phyloP scores from a whole-genome alignment of 371 early-diverging fungal genomes.

The Haplosporangium sp. region DNA sequence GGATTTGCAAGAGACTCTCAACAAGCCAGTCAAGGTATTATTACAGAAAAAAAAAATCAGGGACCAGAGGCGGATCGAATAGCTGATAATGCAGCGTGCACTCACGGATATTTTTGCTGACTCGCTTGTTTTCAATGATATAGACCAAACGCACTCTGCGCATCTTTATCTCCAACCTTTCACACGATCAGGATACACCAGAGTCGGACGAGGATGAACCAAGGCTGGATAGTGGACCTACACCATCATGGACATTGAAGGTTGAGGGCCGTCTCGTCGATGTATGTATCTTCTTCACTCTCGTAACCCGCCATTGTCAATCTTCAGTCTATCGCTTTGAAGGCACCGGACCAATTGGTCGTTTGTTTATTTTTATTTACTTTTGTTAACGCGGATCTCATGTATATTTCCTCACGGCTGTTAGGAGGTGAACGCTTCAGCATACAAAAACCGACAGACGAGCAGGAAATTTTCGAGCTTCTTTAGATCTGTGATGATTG shows the following conservation, averaged over 20 bases:
- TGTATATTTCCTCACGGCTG: not conserved
- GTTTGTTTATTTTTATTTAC: too few species aligned
- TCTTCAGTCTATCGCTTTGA: too few species aligned
- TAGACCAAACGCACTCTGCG: conserved; percentile 87
- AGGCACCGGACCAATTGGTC: too few species aligned
- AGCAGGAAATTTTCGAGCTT: conserved; percentile 88
- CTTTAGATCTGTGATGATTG: conserved; percentile 82
- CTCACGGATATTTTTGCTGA: too few species aligned
- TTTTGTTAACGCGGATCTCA: too few species aligned
- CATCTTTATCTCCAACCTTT: conserved; percentile 89
- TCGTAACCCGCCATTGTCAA: not conserved
- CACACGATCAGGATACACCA: conserved; percentile 73
- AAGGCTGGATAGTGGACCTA: conserved; percentile 63
- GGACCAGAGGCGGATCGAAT: not conserved
- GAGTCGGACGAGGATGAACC: conserved; percentile 64
- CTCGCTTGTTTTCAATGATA: not conserved
- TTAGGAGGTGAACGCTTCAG: conserved; percentile 61
- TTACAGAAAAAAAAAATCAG: not conserved
- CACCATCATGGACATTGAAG: conserved; percentile 93
- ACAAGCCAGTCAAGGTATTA: conserved; percentile 77
- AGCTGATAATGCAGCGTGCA: too few species aligned
- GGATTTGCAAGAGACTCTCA: conserved; percentile 88
- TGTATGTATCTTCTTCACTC: conserved; percentile 29
- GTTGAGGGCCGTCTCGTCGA: conserved; percentile 91
- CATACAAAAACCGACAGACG: conserved; percentile 68